Base-by-base conservation (phyloP, 345 rosid genomes). In the Murraya paniculata region DNA sequence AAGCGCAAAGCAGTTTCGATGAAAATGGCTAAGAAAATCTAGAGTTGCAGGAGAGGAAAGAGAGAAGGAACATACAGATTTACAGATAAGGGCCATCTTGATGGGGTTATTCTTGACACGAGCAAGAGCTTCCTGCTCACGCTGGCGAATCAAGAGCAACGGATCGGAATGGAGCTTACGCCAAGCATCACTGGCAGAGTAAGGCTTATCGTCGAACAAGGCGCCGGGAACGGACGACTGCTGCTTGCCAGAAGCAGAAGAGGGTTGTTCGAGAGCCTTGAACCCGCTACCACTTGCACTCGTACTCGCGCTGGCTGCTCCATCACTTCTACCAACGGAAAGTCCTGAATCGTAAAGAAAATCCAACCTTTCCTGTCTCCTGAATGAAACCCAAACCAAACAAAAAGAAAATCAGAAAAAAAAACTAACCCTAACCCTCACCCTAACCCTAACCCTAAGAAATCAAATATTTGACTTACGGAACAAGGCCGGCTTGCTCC, bases 291-390 rank as follows among this genome's bases (percentile, higher is more conserved):
- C 78, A 74, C 78, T 64, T 1, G 30, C 78, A 62, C 39, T 2
- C 4, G 68, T 19, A 30, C 67, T 33, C 5, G 45, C 76, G 61
- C 67, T 22, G 0, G 65, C 71, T 31, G 85, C 87, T 66, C 79
- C 84, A 45, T 83, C 85, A 5, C 88, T 92, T 76, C 85, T 95
- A 68, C 99, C 97, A 2, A 94, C 99, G 0, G 99, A 81, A 69
- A 95, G 85, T 56, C 99, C 99, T 0, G 98, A 94, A 76, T 95
- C 99, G 59, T 95, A 95, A 11, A 95, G 82, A 75, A 95, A 95
- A 33, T 94, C 99, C 83, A 95, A 91, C n/a, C 99, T 86, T 89
- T 95, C 98, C 80, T 94, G 99, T 82, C 84, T 90, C 88, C 99
- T 94, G 83, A 61, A 75, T 64, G 68, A 22, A 50, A 30, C 76